These are phyloP conservation scores for Cladosporium sp. DNA, from an alignment of 2,329 filamentous ascomycete species.

Conservation along the genomic window DNA sequence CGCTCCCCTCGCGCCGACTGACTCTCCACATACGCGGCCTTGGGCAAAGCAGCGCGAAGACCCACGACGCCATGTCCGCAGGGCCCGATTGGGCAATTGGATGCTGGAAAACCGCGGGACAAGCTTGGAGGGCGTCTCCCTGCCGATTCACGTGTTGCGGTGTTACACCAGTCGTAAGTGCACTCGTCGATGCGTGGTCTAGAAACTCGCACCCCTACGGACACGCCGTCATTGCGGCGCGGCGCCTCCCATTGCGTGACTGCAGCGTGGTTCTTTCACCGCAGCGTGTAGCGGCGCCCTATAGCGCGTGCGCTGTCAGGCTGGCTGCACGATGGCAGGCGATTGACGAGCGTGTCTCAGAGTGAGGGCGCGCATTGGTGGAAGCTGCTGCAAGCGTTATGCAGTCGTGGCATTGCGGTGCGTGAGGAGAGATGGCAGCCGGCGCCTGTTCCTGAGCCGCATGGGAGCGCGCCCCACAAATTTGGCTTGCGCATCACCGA, in stretches of 20 bases:
- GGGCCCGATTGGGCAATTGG: constrained; percentile 7
- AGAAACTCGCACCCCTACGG: background rate
- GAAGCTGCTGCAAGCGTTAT: background rate
- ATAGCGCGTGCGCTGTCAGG: constrained; percentile 1
- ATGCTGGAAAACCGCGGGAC: constrained; percentile 6
- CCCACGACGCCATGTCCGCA: background rate
- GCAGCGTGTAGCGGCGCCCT: background rate
- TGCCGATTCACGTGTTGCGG: background rate
- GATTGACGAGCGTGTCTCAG: constrained; percentile 9
- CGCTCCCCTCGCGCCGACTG: background rate
- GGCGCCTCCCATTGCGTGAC: constrained; percentile 1
- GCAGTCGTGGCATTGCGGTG: background rate
- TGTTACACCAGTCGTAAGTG: constrained; percentile 5
- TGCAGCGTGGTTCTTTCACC: background rate
- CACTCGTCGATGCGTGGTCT: constrained; percentile 4
- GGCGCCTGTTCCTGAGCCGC: constrained; percentile 1
- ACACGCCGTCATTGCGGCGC: background rate
- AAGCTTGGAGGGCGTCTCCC: background rate
- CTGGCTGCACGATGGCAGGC: background rate
- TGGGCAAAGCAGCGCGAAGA: background rate
- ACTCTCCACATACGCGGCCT: constrained; percentile 9
- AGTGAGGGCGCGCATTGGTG: background rate
- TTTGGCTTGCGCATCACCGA: constrained; percentile 10
- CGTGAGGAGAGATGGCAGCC: background rate
- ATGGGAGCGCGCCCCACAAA: background rate